Percentiles rank a stretch among this genome's conserved stretches.
Evolutionary conservation across 306 rosid species (phyloP).

Genomic region (Acacia crassicarpa): DNA sequence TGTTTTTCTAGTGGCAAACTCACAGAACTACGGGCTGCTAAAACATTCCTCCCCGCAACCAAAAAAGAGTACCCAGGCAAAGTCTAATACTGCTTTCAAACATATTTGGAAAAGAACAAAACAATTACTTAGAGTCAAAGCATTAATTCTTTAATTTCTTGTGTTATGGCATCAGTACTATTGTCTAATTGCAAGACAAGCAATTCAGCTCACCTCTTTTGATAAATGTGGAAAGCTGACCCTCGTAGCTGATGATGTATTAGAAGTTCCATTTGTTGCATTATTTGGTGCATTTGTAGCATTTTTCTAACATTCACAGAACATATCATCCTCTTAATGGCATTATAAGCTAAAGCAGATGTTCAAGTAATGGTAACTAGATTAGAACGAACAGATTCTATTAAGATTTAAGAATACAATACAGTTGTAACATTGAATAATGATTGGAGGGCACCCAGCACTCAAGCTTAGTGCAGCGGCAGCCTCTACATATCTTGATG

Average conservation of each 20-base stretch:
- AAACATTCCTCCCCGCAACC: not conserved
- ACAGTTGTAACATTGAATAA: conserved; percentile 32
- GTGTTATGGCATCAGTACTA: conserved; percentile 1
- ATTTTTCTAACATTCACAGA: conserved; percentile 51
- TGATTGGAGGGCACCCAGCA: conserved; percentile 44
- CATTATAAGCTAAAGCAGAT: not conserved
- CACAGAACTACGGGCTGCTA: not conserved
- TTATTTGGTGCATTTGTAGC: conserved; percentile 21
- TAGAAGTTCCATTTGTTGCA: conserved; percentile 41
- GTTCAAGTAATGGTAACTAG: conserved; percentile 8
- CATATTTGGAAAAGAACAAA: not conserved
- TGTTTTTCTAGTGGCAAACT: not conserved
- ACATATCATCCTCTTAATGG: conserved; percentile 36
- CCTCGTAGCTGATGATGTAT: conserved; percentile 32
- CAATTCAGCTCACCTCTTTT: conserved; percentile 44
- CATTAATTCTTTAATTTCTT: not conserved
- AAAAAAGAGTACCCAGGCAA: not conserved
- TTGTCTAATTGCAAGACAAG: conserved; percentile 29
- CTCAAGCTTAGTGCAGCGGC: conserved; percentile 50
- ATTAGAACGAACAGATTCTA: conserved; percentile 13
- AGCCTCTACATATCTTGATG: conserved; percentile 38
- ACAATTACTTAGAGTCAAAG: conserved; percentile 8
- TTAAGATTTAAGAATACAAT: conserved; percentile 26
- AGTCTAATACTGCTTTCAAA: not conserved
- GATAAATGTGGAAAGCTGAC: conserved; percentile 28